Base-by-base conservation (phyloP, 352 stramenopile species). In the Phytophthora foliorum region DNA sequence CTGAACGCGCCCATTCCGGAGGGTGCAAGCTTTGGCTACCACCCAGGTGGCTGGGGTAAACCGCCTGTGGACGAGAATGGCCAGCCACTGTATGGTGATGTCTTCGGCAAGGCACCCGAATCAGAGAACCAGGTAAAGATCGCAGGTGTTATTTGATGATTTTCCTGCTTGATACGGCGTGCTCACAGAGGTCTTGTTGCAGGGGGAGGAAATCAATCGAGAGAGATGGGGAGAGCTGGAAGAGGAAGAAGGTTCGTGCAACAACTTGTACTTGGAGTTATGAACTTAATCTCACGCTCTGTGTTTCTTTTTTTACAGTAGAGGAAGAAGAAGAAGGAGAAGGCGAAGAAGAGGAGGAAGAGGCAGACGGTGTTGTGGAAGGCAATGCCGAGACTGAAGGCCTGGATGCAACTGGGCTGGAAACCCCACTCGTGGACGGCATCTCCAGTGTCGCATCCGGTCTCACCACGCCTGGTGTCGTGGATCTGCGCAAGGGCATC, bases 11-110 rank as follows among this genome's bases (percentile, higher is more conserved):
- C 97, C 4, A 91, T 99, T 57, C 97, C 98, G 5, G 81, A 92
- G 51, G 90, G 91, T n/a, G 86, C 95, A 7, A 92, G 87, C 52
- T 99, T 98, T 67, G 98, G 98, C 4, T 99, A 98, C 76, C 97
- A 99, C 66, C 82, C 95, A 16, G 97, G 96, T 61, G 97, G 97
- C 50, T 99, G 97, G 97, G 98, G 98, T 9, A 99, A 99, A 73
- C 97, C 97, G 10, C 97, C 97, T 27, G 96, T 99, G 17, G 97
- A 99, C 77, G 78, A 97, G 49, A 97, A 94, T 69, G 97, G 97
- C 1, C 81, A 92, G 29, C 94, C 97, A n/a, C 71, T 99, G 16
- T 99, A 99, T 74, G 98, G 97, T 39, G 98, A 99, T 75, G 95
- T 98, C 7, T 98, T 99, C 73, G 91, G 86, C 61, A 79, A 98